Base-by-base conservation (phyloP, 2,329 filamentous ascomycete species). In the Aspergillus niger region DNA sequence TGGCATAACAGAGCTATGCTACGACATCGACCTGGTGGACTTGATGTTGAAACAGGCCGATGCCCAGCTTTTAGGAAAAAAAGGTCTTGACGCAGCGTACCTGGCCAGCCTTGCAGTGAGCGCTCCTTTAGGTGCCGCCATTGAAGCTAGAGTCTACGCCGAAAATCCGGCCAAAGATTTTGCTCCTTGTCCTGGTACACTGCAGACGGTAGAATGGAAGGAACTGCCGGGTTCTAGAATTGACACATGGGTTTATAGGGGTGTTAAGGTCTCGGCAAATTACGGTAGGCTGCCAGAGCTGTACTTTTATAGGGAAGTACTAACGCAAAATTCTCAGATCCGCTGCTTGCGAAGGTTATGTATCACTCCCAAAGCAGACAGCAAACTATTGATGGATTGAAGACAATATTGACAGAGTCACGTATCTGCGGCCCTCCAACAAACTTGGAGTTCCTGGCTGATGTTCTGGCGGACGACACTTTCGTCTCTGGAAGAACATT, bases 241-340 rank as follows among this genome's bases (percentile, higher is more conserved):
- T 26, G 87, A 90, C 65, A 89, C 86, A 0, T 89, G 86, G 86
- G 79, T 89, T 1, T 79, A 82, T 57, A 82, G 81, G 1, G 86
- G 86, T 5, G 81, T 82, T 2, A 81, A 78, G 3, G 79, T 89
- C 41, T 83, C 83, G 5, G 80, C 85, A 1, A 79, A 84, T 60
- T 88, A 87, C 56, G 84, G 84, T 76, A 70, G 61, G 65, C 30
- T 24, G 22, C 26, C 44, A 17, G 13, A n/a, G 15, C 17, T 8
- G 4, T 20, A 49, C 26, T 5, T 22, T 11, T 3, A 22, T 8
- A 8, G 15, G 11, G 6, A 20, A 5, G 2, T 22, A 22, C 47
- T 57, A 36, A 57, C 41, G 26, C n/a, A 50, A 50, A 2, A 13
- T 17, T 28, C 7, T 13, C 59, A 76, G 80, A 85, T 68, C 83